phyloP scores from a whole-genome alignment of 2,329 filamentous ascomycete genomes.

The Cordyceps cateniannulata region DNA sequence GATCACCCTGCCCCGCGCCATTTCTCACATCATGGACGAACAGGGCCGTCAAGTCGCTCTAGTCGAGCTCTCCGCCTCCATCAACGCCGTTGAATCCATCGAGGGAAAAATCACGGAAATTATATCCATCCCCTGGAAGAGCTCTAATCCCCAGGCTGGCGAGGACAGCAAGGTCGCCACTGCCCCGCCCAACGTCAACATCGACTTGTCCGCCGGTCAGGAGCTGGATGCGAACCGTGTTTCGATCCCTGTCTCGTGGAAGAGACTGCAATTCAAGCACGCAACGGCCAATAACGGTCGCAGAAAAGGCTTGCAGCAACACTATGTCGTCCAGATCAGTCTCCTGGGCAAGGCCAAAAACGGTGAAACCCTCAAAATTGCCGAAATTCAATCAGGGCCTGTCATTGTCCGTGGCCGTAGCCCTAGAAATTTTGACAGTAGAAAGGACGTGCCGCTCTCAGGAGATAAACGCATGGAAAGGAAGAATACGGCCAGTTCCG shows the following conservation, averaged over 20 bases:
- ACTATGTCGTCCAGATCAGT: conserved; percentile 84
- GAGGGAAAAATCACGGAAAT: conserved; percentile 90
- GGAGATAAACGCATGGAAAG: conserved; percentile 42
- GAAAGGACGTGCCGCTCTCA: conserved; percentile 75
- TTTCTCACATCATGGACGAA: conserved; percentile 63
- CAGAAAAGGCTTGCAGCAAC: conserved; percentile 88
- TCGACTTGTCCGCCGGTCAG: conserved; percentile 52
- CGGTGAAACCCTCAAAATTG: conserved; percentile 65
- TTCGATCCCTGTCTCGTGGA: conserved; percentile 84
- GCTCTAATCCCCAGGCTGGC: conserved; percentile 48
- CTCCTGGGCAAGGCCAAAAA: conserved; percentile 67
- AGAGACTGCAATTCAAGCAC: conserved; percentile 89
- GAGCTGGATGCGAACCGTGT: conserved; percentile 74
- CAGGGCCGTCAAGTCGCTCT: conserved; percentile 73
- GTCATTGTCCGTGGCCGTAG: conserved; percentile 92
- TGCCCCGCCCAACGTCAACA: conserved; percentile 46
- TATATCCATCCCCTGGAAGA: conserved; percentile 96
- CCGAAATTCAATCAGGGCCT: conserved; percentile 83
- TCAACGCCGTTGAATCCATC: conserved; percentile 84
- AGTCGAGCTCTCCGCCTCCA: conserved; percentile 70
- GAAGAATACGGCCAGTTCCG: conserved; percentile 33
- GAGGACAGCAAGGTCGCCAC: conserved; percentile 44
- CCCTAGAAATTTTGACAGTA: conserved; percentile 87
- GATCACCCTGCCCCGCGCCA: conserved; percentile 68
- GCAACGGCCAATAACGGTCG: conserved; percentile 94